Evolutionary conservation across 1,284 basidiomycete species (phyloP), one percentile per base, ranked within the genome.

Genomic region (Ceratobasidium sp.): DNA sequence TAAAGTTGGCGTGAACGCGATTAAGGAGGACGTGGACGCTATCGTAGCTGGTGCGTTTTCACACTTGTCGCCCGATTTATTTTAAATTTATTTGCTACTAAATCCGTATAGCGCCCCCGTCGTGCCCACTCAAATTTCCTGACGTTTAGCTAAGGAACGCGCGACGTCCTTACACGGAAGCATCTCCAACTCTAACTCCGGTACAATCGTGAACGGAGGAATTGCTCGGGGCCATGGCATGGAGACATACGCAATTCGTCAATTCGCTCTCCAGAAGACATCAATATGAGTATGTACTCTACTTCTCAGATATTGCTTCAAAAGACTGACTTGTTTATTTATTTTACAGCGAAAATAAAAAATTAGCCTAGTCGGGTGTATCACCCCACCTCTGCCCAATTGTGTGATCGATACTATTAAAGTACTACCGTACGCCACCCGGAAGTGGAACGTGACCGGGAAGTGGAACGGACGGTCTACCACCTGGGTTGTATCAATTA

Each of bases 341-440:
- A 66, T 60, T 15, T 24, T 27, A 19, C 79, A 94, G 93, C 89
- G 24, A 92, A 94, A 81, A 86, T 99, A 75, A 88, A 96, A 93
- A 94, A 79, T 87, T 98, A 41, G 92, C 96, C n/a, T 99, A 98
- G 97, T 93, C 93, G 63, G 98, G 98, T 19, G 92, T 99, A n/a
- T 97, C 98, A 0, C 82, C 84, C 62, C 94, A 96, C 79, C 86
- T 99, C 27, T 88, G 98, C 50, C 95, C 97, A 0, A 89, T 98
- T 79, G 94, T 93, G 15, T 99, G 98, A 98, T 96, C 96, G 80
- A 86, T 99, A 73, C 87, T 99, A 44, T 89, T 99, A 54, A 96
- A 95, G n/a, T n/a, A n/a, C n/a, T n/a, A n/a, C n/a, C n/a, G n/a
- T n/a, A n/a, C n/a, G n/a, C n/a, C n/a, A n/a, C n/a, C n/a, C n/a